Base-by-base conservation (phyloP, 2,329 filamentous ascomycete genomes). In the Leptographium radiaticola region DNA sequence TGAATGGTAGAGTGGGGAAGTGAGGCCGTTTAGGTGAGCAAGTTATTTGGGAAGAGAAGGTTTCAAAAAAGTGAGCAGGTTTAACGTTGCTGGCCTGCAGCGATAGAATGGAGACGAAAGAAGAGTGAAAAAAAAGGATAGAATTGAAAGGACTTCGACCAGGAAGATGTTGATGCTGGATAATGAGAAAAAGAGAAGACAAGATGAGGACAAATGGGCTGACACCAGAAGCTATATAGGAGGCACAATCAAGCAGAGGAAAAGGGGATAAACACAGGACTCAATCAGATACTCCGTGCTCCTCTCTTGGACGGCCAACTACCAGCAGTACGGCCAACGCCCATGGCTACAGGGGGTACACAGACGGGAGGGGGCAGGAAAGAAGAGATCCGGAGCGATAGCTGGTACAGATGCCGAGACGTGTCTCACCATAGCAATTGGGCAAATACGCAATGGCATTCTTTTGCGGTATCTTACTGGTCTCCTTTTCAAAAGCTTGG, bases 31-130 rank as follows among this genome's bases (percentile, higher is more conserved):
- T 57, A 50, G 50, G 53, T 46, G 49, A 51, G 45, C 52, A 54
- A 54, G n/a, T 38, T 20, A 9, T 47, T 10, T 18, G 6, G 8
- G 12, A 44, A 49, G 49, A 18, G 15, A 15, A 20, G 42, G 25
- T 25, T 25, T 25, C 25, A 25, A 25, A 25, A 25, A 25, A 15
- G 42, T 30, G 42, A 44, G 42, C 42, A 44, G 12, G 42, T 44
- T 52, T 36, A 53, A 49, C 6, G 7, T 18, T 57, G 61, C 62
- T 65, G 61, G 53, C 64, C 63, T 59, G 65, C 62, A 67, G 64
- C 63, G 58, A 47, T 52, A 53, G 42, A 43, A 44, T 49, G 39
- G 48, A 49, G 49, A 18, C 16, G 44, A 42, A 33, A 25, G n/a
- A 11, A 25, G 20, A 51, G 43, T 18, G 46, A n/a, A 25, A 38